A percentile compares a stretch with the other conserved stretches of the same genome.
phyloP scores from a whole-genome alignment of 2,329 filamentous ascomycete genomes.

The Aspergillus eucalypticola region DNA sequence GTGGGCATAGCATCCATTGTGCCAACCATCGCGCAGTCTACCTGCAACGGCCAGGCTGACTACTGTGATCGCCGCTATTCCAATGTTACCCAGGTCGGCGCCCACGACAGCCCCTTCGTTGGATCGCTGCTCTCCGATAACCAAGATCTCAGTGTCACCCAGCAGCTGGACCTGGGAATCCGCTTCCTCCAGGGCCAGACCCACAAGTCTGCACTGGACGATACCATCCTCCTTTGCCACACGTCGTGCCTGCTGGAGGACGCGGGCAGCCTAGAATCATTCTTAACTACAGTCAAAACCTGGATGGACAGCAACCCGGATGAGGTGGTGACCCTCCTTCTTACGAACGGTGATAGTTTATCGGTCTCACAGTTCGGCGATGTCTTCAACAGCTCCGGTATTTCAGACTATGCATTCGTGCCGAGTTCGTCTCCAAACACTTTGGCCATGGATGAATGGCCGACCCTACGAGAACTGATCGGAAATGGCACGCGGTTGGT shows the following conservation, averaged over 20 bases:
- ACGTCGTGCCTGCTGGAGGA: constrained; percentile 62
- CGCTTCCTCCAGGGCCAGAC: constrained; percentile 67
- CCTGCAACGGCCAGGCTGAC: constrained; percentile 60
- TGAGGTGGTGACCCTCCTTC: constrained; percentile 64
- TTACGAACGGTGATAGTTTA: constrained; percentile 60
- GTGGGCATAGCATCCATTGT: constrained; percentile 10
- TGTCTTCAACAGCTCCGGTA: constrained; percentile 34
- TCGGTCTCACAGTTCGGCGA: constrained; percentile 35
- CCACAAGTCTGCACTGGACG: constrained; percentile 51
- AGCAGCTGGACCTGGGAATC: constrained; percentile 63
- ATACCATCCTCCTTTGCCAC: constrained; percentile 63
- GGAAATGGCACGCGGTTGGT: constrained; percentile 44
- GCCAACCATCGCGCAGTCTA: constrained; percentile 1
- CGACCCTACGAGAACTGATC: constrained; percentile 46
- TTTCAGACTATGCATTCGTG: constrained; percentile 39
- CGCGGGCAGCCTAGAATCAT: constrained; percentile 58
- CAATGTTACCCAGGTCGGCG: constrained; percentile 61
- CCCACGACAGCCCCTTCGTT: constrained; percentile 67
- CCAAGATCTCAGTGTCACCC: constrained; percentile 60
- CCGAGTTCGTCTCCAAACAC: constrained; percentile 32
- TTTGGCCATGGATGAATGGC: constrained; percentile 43
- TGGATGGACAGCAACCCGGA: constrained; percentile 62
- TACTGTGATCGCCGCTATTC: constrained; percentile 61
- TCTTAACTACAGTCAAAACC: constrained; percentile 57
- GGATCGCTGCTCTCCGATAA: constrained; percentile 58